These are phyloP conservation scores for Xylariaceae sp. DNA, from an alignment of 2,329 filamentous ascomycete genomes.

Conservation along the genomic window DNA sequence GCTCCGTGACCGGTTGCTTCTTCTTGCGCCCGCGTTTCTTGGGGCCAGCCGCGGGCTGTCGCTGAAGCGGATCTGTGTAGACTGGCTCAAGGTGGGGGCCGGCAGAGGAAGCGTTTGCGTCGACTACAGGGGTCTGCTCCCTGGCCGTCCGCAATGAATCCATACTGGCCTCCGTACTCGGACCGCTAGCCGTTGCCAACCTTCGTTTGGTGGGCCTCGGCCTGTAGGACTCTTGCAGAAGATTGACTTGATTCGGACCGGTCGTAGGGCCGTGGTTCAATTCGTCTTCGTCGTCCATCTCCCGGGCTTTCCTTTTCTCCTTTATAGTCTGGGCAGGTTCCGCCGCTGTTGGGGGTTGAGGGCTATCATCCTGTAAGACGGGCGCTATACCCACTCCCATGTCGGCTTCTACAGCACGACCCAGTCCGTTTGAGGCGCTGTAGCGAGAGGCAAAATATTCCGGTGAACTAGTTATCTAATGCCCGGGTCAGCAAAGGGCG, in stretches of 20 bases:
- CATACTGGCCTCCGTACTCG: too few relatives aligned
- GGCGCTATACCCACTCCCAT: slow-evolving; percentile 2
- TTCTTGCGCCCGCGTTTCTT: slow-evolving; percentile 31
- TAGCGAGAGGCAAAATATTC: slow-evolving; percentile 21
- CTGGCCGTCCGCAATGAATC: too few relatives aligned
- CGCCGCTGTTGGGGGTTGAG: slow-evolving; percentile 2
- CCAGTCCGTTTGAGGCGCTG: slow-evolving; percentile 3
- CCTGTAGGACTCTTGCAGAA: slow-evolving; percentile 17
- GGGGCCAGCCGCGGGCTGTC: too few relatives aligned
- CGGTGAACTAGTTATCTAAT: slow-evolving; percentile 28
- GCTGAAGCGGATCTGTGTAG: too few relatives aligned
- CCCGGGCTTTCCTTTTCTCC: slow-evolving; percentile 20
- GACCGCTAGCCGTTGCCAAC: slow-evolving; percentile 4
- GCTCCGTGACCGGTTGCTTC: slow-evolving; percentile 20
- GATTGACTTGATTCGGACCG: slow-evolving; percentile 12
- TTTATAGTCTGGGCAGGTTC: slow-evolving; percentile 10
- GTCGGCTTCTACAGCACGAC: not conserved
- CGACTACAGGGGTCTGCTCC: too few relatives aligned
- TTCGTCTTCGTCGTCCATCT: slow-evolving; percentile 25
- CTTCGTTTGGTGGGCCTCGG: slow-evolving; percentile 19
- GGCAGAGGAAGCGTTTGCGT: too few relatives aligned
- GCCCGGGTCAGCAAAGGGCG: slow-evolving; percentile 8
- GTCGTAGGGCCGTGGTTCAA: slow-evolving; percentile 20
- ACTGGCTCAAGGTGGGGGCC: too few relatives aligned
- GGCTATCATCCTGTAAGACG: slow-evolving; percentile 2